Percentiles rank a stretch among this genome's conserved stretches.
phyloP scores from a whole-genome alignment of 345 rosid species.

The Lepidium aucheri region DNA sequence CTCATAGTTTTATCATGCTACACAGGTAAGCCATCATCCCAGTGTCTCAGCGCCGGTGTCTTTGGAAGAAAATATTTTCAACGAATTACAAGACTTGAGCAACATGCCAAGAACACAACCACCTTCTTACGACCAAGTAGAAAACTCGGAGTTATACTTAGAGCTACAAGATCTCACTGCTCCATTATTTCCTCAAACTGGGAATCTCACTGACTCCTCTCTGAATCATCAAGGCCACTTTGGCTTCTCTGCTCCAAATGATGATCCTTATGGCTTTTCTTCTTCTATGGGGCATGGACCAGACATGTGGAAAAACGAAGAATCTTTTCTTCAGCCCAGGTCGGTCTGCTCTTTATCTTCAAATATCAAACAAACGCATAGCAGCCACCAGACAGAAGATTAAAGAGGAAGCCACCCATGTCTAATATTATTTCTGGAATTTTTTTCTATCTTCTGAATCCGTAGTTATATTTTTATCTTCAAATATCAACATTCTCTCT shows the following conservation, averaged over 20 bases:
- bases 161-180: slow-evolving; percentile 24
- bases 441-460: neutral
- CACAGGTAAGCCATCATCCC: slow-evolving; percentile 13
- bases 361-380: neutral
- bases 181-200: slow-evolving; percentile 5
- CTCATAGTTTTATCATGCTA: slow-evolving; percentile 1
- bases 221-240: neutral
- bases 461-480: neutral
- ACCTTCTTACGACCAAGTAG: slow-evolving; percentile 17
- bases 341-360: neutral
- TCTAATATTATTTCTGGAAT: neutral
- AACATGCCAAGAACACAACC: neutral
- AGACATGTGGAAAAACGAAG: neutral
- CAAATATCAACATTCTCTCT: too few relatives aligned
- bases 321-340: neutral
- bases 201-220: neutral
- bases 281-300: slow-evolving; percentile 2
- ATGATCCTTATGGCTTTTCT: slow-evolving; percentile 1
- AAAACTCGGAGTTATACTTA: slow-evolving; percentile 18
- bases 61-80: slow-evolving; percentile 15
- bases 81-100: slow-evolving; percentile 9
- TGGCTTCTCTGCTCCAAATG: slow-evolving; percentile 13
- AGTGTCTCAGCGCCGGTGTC: neutral
- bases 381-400: neutral
- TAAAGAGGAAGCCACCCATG: neutral